These are phyloP conservation scores for Aureobasidium subglaciale DNA, from an alignment of 2,329 filamentous ascomycete genomes.

Conservation along the genomic window DNA sequence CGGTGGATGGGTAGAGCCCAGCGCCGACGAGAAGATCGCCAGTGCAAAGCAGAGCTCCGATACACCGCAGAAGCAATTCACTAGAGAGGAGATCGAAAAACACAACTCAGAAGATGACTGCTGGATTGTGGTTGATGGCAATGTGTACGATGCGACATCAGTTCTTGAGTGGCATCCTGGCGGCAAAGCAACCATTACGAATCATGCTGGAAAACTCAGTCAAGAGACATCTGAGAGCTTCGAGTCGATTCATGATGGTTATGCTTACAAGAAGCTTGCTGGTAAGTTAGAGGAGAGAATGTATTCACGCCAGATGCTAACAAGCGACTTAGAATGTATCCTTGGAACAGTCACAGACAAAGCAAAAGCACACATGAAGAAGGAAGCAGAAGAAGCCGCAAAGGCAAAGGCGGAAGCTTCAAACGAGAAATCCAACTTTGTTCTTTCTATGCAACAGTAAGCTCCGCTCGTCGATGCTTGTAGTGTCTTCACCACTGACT, in stretches of 20 bases:
- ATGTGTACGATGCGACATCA: constrained; percentile 45
- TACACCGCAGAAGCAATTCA: constrained; percentile 45
- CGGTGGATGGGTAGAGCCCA: constrained; percentile 46
- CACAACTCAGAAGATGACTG: constrained; percentile 43
- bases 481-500: constrained; percentile 33
- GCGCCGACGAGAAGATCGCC: constrained; percentile 39
- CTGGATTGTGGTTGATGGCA: constrained; percentile 48
- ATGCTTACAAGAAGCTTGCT: constrained; percentile 43
- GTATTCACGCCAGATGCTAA: neutral
- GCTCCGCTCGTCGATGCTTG: too few relatives aligned
- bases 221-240: constrained; percentile 45
- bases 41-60: constrained; percentile 38
- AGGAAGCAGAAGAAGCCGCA: constrained; percentile 35
- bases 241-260: constrained; percentile 45
- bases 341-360: constrained; percentile 46
- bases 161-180: constrained; percentile 45
- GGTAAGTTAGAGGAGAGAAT: constrained; percentile 21
- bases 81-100: constrained; percentile 47
- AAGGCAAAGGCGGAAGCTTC: constrained; percentile 30
- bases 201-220: constrained; percentile 45
- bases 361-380: constrained; percentile 40
- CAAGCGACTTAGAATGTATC: constrained; percentile 38
- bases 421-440: constrained; percentile 27
- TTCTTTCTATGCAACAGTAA: constrained; percentile 17
- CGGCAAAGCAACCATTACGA: constrained; percentile 42